Conservation (phyloP, 78 protist genomes). For the Guillardia theta region DNA sequence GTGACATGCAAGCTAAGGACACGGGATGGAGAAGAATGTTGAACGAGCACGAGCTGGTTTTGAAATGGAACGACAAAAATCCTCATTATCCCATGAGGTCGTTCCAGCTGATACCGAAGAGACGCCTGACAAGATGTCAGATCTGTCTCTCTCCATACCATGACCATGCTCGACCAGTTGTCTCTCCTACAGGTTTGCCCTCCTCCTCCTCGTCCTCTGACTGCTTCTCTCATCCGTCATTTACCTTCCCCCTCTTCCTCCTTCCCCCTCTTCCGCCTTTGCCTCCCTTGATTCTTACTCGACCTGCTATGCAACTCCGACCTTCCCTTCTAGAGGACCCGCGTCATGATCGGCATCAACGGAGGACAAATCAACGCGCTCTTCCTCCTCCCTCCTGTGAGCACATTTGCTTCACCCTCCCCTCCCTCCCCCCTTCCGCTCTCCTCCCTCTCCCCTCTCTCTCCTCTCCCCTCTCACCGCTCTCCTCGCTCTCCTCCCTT, state of each 20-base stretch:
- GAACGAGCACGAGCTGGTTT: not conserved
- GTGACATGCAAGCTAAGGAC: not conserved
- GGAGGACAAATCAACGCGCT: conserved; percentile 9
- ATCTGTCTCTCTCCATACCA: too few species aligned
- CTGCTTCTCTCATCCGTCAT: too few species aligned
- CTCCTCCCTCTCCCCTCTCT: not conserved
- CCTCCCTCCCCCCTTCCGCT: not conserved
- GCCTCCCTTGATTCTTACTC: too few species aligned
- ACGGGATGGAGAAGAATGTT: not conserved
- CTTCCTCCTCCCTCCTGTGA: not conserved
- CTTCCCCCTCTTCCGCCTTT: too few species aligned
- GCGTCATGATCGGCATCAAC: not conserved
- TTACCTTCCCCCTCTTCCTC: too few species aligned
- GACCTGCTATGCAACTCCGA: too few species aligned
- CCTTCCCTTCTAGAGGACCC: too few species aligned
- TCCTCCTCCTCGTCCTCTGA: too few species aligned
- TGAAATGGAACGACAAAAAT: not conserved
- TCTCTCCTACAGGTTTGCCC: not conserved
- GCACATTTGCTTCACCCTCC: too few species aligned
- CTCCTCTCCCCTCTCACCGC: not conserved
- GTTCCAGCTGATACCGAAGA: too few species aligned
- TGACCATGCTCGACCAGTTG: too few species aligned
- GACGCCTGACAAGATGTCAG: too few species aligned
- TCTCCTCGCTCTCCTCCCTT: not conserved
- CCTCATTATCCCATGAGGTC: not conserved